phyloP scores from a whole-genome alignment of 371 early-diverging fungal genomes.

The Nosema bombycis region DNA sequence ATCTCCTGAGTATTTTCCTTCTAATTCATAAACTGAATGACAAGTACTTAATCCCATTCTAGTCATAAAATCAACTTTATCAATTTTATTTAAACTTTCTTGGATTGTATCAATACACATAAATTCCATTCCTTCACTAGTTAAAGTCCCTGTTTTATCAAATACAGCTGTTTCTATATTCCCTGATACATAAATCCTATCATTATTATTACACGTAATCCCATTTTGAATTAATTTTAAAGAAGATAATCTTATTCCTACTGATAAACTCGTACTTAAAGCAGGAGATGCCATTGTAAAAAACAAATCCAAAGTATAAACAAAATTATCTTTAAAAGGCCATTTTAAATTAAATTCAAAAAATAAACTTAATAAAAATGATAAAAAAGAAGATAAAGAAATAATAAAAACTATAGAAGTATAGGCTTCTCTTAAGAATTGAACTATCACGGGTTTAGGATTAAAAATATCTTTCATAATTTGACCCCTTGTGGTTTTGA shows the following conservation, averaged over 20 bases:
- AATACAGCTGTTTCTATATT: constrained; percentile 87
- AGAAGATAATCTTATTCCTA: constrained; percentile 87
- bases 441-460: constrained; percentile 81
- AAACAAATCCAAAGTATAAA: constrained; percentile 55
- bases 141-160: constrained; percentile 98
- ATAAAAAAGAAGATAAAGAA: constrained; percentile 65
- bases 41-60: constrained; percentile 78
- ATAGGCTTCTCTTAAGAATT: constrained; percentile 81
- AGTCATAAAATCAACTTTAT: constrained; percentile 11
- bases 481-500: constrained; percentile 87
- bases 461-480: constrained; percentile 85
- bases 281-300: constrained; percentile 63
- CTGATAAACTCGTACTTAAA: constrained; percentile 84
- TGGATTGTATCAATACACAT: constrained; percentile 71
- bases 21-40: constrained; percentile 82
- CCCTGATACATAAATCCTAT: constrained; percentile 86
- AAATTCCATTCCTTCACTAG: constrained; percentile 91
- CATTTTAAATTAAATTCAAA: constrained; percentile 11
- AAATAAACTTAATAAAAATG: background rate
- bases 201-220: constrained; percentile 84
- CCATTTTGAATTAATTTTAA: constrained; percentile 72
- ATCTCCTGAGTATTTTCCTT: constrained; percentile 83
- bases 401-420: constrained; percentile 22
- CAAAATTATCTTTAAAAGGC: background rate
- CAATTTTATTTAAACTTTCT: background rate